phyloP scores from a whole-genome alignment of 192 early-diverging fungal species.

The Backusella sp. region DNA sequence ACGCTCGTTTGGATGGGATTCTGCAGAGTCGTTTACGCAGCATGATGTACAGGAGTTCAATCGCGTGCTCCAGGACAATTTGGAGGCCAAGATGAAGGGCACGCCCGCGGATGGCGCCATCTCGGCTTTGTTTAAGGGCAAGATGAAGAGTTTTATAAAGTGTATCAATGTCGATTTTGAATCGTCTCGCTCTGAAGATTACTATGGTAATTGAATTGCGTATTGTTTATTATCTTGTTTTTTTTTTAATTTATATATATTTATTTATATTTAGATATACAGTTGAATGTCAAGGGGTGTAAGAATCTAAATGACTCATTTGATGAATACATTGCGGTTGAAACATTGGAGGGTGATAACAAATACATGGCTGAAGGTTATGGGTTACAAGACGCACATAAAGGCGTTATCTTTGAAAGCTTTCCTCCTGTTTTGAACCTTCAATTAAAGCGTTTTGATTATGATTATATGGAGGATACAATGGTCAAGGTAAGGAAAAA shows the following conservation, averaged over 20 bases:
- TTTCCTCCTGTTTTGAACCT: constrained; percentile 95
- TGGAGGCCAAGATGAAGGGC: constrained; percentile 97
- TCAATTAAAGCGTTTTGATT: constrained; percentile 98
- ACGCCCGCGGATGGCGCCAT: constrained; percentile 93
- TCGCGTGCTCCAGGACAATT: constrained; percentile 93
- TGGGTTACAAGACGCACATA: constrained; percentile 93
- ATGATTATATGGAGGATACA: constrained; percentile 85
- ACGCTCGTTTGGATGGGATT: constrained; percentile 98
- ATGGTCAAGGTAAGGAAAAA: constrained; percentile 76
- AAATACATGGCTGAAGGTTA: constrained; percentile 91
- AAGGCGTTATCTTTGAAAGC: constrained; percentile 91
- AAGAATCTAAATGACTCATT: constrained; percentile 87
- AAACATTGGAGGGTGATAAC: constrained; percentile 96
- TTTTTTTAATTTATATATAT: constrained; percentile 8
- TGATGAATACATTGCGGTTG: constrained; percentile 83
- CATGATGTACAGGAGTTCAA: constrained; percentile 99
- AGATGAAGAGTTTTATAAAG: constrained; percentile 96
- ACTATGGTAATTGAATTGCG: constrained; percentile 63
- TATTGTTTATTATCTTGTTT: background rate
- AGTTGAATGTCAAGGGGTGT: constrained; percentile 95
- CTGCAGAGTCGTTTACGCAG: constrained; percentile 92
- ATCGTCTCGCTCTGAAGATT: constrained; percentile 92
- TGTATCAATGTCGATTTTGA: constrained; percentile 95
- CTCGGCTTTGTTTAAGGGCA: constrained; percentile 86
- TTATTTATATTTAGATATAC: constrained; percentile 69